Evolutionary conservation across 2,329 filamentous ascomycete species (phyloP), one percentile per base, ranked within the genome.

Genomic region (Sarocladiaceae sp.): DNA sequence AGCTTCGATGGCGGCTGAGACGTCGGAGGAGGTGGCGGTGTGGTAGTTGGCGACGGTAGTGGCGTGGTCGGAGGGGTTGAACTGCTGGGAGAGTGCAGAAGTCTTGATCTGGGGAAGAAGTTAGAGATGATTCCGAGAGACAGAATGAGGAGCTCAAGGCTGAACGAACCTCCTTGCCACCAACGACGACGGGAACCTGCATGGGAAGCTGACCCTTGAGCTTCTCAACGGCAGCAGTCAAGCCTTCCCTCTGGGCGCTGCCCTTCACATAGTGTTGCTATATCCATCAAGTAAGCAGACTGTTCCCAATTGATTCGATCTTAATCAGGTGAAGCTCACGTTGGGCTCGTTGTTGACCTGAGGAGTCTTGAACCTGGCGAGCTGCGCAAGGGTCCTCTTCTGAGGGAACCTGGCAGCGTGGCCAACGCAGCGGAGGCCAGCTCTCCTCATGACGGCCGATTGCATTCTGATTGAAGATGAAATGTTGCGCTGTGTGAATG

Each of bases 281-380:
- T 46, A 46, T 18, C 21, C 13, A n/a, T 31, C 26, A 42, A 18
- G 29, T 3, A 6, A 9, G 19, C 24, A 29, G 7, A 20, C 40
- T 24, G 74, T 87, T 64, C 67, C 95, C 90, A 63, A 96, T 98
- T n/a, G 88, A 88, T 70, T 98, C 93, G 62, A 97, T 98, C 60
- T 79, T 72, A 55, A 96, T 80, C 51, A n/a, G n/a, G n/a, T n/a
- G 23, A 43, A 26, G 74, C 87, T 64, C 67, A 95, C 90, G 63
- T 96, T 98, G n/a, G 88, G 88, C 70, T 98, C 93, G 62, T 98
- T 98, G 61, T 79, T 72, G 55, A 96, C 80, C 51, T 82, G 82
- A 41, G 93, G 93, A 43, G 90, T 78, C 72, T 88, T 91, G 77
- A 96, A 97, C 49, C 80, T 76, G 41, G 89, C 90, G 51, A 95